Conservation (phyloP, 495 filamentous ascomycete genomes). For the Staphylotrichum tortipilum region DNA sequence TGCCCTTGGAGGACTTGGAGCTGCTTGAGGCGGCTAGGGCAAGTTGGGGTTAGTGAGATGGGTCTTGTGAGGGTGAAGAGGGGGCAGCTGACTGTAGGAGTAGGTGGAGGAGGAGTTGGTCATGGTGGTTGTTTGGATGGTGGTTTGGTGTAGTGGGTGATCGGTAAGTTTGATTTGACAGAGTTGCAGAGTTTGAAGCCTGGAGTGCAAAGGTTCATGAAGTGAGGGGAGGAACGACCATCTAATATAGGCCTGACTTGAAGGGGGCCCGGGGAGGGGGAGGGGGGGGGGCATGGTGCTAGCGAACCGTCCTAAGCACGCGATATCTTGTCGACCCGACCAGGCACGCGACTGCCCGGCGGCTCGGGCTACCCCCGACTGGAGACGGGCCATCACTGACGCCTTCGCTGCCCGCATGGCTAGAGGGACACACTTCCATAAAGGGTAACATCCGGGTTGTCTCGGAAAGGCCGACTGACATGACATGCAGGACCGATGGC, state of each 20-base stretch:
- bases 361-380: neutral
- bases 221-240: neutral
- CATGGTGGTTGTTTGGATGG: neutral
- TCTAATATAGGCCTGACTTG: too few species aligned
- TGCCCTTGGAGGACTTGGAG: constrained; percentile 7
- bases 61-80: too few species aligned
- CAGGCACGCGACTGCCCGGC: neutral
- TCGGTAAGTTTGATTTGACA: neutral
- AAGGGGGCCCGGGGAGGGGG: too few species aligned
- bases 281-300: too few species aligned
- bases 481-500: neutral
- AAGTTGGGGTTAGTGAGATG: neutral
- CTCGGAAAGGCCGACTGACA: constrained; percentile 8
- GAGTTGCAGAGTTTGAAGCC: neutral
- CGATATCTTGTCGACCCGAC: neutral
- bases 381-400: neutral
- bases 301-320: too few species aligned
- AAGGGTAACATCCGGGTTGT: constrained; percentile 13
- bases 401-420: neutral
- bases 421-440: neutral
- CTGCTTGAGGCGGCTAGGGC: neutral
- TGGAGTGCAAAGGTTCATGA: neutral
- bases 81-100: neutral
- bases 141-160: neutral
- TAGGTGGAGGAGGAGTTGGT: neutral